Evolutionary conservation across 148 eudicot genomes (phyloP), one percentile per base, ranked within the genome.

Genomic region (Mesembryanthemum crystallinum): DNA sequence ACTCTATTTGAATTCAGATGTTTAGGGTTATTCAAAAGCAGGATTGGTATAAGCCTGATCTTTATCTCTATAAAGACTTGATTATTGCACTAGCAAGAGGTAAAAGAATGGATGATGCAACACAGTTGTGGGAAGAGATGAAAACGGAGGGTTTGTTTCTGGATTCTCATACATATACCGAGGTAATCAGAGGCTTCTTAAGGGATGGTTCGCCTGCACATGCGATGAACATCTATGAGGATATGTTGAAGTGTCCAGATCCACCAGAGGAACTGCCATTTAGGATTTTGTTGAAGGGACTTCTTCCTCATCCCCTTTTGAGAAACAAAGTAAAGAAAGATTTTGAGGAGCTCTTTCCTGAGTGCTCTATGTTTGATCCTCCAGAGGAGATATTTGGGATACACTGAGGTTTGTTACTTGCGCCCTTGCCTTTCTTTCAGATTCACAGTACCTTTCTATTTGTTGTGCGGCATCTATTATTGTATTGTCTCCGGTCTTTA

Each of bases 191-290:
- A 62, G 98, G 98, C 13, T 94, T 92, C 77, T 79, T 94, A 82
- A 88, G 85, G 64, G 80, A 84, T 74, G 98, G 97, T 63, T 92
- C 97, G 57, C 98, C 98, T 77, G 93, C 84, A 68, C 96, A 92
- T 86, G 98, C 98, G 27, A 94, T 94, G 97, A 94, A 94, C 81
- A 79, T 92, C 63, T 94, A 86, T n/a, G 98, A 94, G 79, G 97
- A 94, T 86, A 90, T 94, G 98, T 82, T 92, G 81, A 86, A 90
- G 67, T 89, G 93, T 77, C 96, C 97, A 27, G 97, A 92, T 29
- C 97, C 93, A 64, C 98, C 97, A 1, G 98, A 90, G 76, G 96
- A 92, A 78, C 78, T 89, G 75, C 97, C 98, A 17, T 94, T 92
- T 76, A 92, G 97, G 81, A 81, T 92, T 69, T 78, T 94, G 69